Evolutionary conservation across 208 protist species (phyloP).

Genomic region (Leishmania braziliensis): DNA sequence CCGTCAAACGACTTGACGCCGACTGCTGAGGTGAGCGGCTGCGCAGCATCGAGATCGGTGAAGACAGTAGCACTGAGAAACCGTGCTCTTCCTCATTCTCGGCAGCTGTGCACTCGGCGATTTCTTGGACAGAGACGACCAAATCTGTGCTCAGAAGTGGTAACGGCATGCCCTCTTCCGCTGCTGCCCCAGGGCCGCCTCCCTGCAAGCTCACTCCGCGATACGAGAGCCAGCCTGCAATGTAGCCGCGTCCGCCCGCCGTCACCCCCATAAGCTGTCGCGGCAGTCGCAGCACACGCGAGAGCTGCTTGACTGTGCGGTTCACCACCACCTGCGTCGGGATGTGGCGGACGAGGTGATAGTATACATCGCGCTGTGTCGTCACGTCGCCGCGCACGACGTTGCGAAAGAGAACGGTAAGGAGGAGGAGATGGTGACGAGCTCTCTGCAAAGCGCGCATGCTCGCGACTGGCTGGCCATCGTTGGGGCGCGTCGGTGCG

Average conservation of each 20-base stretch:
- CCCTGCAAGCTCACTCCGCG: slow-evolving; percentile 36
- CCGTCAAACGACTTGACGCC: neutral
- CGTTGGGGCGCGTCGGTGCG: neutral
- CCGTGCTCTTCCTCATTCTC: neutral
- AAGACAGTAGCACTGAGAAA: neutral
- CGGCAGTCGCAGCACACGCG: slow-evolving; percentile 48
- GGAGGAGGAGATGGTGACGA: slow-evolving; percentile 48
- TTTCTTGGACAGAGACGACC: neutral
- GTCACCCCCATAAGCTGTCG: slow-evolving; percentile 69
- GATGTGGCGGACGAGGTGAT: slow-evolving; percentile 65
- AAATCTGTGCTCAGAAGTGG: slow-evolving; percentile 24
- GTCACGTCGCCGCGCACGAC: slow-evolving; percentile 39
- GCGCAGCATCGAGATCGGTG: neutral
- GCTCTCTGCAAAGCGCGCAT: neutral
- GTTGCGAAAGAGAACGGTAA: slow-evolving; percentile 53
- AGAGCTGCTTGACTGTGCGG: slow-evolving; percentile 45
- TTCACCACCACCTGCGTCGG: slow-evolving; percentile 61
- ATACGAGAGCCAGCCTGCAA: slow-evolving; percentile 60
- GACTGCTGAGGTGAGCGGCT: neutral
- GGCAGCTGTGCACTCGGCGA: neutral
- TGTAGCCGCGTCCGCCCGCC: slow-evolving; percentile 65
- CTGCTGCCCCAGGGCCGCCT: neutral
- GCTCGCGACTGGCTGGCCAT: neutral
- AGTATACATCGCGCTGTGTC: slow-evolving; percentile 87
- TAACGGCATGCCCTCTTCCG: slow-evolving; percentile 27